Percentiles rank a stretch among this genome's conserved stretches.
Evolutionary conservation across 2,329 filamentous ascomycete species (phyloP).

Genomic region (Dactylonectria macrodidyma): DNA sequence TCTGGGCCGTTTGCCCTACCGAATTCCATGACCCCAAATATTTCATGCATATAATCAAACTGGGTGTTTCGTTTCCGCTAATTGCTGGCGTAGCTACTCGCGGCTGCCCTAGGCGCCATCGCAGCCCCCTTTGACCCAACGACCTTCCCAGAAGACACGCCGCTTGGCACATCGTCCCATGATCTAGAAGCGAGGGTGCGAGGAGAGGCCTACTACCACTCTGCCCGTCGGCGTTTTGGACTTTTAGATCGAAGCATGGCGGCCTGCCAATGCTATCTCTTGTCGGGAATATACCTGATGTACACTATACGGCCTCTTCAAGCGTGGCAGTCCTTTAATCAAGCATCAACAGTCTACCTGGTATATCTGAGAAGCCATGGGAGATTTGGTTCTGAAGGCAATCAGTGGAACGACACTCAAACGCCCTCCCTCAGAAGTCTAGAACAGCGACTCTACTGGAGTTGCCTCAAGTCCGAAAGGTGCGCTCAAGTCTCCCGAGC

Average conservation of each 20-base stretch:
- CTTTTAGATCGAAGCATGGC: constrained; percentile 32
- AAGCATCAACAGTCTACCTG: constrained; percentile 23
- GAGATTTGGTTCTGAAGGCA: constrained; percentile 9
- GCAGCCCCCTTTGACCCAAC: constrained; percentile 14
- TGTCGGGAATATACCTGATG: constrained; percentile 35
- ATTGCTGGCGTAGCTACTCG: constrained; percentile 9
- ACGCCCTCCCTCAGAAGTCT: constrained; percentile 6
- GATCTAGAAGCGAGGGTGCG: neutral
- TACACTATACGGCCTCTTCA: constrained; percentile 33
- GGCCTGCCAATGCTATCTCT: constrained; percentile 34
- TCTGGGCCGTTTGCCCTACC: neutral
- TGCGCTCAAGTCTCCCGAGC: neutral
- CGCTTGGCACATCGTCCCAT: neutral
- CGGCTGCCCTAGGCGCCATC: constrained; percentile 22
- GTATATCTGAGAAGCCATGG: constrained; percentile 28
- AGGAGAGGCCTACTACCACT: constrained; percentile 31
- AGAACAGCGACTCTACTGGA: constrained; percentile 25
- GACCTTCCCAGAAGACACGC: neutral
- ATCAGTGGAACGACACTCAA: constrained; percentile 22
- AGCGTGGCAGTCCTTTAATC: constrained; percentile 31
- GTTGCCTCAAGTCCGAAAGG: constrained; percentile 24
- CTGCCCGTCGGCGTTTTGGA: constrained; percentile 31
- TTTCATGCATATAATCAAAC: neutral
- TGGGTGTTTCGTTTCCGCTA: neutral
- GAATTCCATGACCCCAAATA: no score